Evolutionary conservation across 176 grass and related monocot species (phyloP).

Genomic region (Ananas comosus): DNA sequence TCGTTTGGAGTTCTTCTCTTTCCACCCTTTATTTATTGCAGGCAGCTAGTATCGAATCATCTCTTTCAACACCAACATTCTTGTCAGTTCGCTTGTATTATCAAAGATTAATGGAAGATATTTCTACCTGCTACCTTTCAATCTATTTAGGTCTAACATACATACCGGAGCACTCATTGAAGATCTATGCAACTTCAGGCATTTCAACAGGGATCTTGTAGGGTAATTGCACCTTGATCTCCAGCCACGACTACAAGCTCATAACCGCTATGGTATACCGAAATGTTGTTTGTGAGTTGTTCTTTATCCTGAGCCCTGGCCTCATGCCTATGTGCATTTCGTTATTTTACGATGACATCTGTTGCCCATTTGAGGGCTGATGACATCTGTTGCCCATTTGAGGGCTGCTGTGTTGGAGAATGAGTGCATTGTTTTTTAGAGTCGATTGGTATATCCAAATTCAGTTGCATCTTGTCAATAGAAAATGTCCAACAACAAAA

Average conservation of each 20-base stretch:
- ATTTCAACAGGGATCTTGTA: conserved; percentile 64
- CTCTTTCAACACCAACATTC: neutral
- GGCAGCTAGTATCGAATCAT: too few species aligned
- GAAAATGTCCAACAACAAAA: neutral
- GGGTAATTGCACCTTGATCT: neutral
- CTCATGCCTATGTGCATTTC: neutral
- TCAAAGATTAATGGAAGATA: neutral
- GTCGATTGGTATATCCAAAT: neutral
- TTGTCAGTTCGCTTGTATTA: neutral
- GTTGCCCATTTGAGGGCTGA: neutral
- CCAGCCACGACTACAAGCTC: neutral
- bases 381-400: neutral
- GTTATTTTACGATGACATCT: neutral
- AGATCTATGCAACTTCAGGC: conserved; percentile 78
- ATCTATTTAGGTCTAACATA: conserved; percentile 53
- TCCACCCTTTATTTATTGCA: too few species aligned
- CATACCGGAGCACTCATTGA: conserved; percentile 78
- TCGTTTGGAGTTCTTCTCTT: too few species aligned
- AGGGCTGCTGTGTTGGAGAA: neutral
- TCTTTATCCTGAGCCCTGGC: neutral
- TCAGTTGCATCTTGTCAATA: neutral
- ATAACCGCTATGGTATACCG: neutral
- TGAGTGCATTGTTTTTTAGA: neutral
- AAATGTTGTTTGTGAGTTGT: too few species aligned
- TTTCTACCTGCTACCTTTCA: neutral